Percentiles rank a stretch among this genome's conserved stretches.
Conservation (phyloP, 495 filamentous ascomycete genomes). For the Tuber microsphaerosporum region DNA sequence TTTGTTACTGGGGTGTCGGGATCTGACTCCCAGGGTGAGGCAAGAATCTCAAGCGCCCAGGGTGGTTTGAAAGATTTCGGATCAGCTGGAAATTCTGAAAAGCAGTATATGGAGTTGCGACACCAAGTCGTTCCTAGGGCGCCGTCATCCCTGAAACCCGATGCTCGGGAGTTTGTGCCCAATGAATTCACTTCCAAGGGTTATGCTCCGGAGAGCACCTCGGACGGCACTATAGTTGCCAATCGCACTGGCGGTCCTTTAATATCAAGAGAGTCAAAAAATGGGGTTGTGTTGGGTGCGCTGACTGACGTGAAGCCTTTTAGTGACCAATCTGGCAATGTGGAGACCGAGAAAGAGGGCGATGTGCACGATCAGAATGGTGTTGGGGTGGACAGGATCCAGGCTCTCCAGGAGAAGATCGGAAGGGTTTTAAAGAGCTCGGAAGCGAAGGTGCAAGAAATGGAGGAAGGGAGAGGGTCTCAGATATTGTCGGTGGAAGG, state of each 20-base stretch:
- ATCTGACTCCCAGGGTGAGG: slow-evolving; percentile 20
- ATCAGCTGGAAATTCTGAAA: slow-evolving; percentile 19
- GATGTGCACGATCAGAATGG: slow-evolving; percentile 9
- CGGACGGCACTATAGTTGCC: slow-evolving; percentile 11
- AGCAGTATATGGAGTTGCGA: slow-evolving; percentile 5
- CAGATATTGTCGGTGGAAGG: neutral
- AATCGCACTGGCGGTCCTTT: neutral
- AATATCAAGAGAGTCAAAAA: neutral
- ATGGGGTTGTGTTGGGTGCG: neutral
- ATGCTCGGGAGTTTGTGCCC: slow-evolving; percentile 33
- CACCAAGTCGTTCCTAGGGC: slow-evolving; percentile 20
- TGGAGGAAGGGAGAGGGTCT: slow-evolving; percentile 12
- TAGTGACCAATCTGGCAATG: slow-evolving; percentile 1
- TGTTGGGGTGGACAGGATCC: slow-evolving; percentile 10
- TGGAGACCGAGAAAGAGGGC: slow-evolving; percentile 2
- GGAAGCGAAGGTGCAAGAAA: slow-evolving; percentile 27
- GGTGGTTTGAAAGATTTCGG: slow-evolving; percentile 20
- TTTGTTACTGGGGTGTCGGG: slow-evolving; percentile 19
- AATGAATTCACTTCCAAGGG: slow-evolving; percentile 22
- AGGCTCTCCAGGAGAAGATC: slow-evolving; percentile 25
- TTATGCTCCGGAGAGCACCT: slow-evolving; percentile 23
- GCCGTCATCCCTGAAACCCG: slow-evolving; percentile 30
- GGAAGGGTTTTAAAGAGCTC: slow-evolving; percentile 25
- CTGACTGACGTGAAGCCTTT: neutral
- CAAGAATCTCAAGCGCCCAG: slow-evolving; percentile 21